Percentiles rank a stretch among this genome's conserved stretches.
Evolutionary conservation across 2,329 filamentous ascomycete species (phyloP).

Genomic region (Claviceps pazoutovae): DNA sequence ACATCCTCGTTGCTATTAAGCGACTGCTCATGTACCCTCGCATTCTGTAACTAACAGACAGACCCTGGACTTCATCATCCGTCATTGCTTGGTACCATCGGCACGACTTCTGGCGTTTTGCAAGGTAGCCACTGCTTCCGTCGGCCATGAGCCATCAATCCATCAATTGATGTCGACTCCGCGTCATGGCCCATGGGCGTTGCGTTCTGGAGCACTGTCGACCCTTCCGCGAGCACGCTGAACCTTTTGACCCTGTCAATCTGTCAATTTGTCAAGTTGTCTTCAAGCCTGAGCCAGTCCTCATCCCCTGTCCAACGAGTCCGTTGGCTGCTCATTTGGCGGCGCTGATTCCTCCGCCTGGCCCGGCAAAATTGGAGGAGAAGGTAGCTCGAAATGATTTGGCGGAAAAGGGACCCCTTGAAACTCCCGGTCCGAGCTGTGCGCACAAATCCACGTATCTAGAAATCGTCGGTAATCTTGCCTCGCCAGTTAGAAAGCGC

Average conservation of each 20-base stretch:
- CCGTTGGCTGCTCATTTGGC: slow-evolving; percentile 1
- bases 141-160: not conserved
- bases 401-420: slow-evolving; percentile 30
- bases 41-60: too few relatives aligned
- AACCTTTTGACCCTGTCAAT: too few relatives aligned
- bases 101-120: not conserved
- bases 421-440: slow-evolving; percentile 32
- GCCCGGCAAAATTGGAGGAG: slow-evolving; percentile 28
- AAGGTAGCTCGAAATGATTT: slow-evolving; percentile 32
- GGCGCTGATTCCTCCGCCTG: slow-evolving; percentile 6
- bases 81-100: too few relatives aligned
- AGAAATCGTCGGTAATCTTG: slow-evolving; percentile 33
- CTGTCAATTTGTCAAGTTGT: too few relatives aligned
- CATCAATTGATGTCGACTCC: not conserved
- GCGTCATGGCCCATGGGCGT: not conserved
- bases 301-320: slow-evolving; percentile 3
- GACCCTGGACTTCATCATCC: too few relatives aligned
- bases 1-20: too few relatives aligned
- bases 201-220: not conserved
- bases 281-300: not conserved
- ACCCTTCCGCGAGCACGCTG: too few relatives aligned
- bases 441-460: slow-evolving; percentile 30
- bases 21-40: too few relatives aligned
- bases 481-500: not conserved
- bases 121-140: not conserved